Evolutionary conservation across 345 rosid species (phyloP), one percentile per base, ranked within the genome.

Genomic region (Stellera chamaejasme): DNA sequence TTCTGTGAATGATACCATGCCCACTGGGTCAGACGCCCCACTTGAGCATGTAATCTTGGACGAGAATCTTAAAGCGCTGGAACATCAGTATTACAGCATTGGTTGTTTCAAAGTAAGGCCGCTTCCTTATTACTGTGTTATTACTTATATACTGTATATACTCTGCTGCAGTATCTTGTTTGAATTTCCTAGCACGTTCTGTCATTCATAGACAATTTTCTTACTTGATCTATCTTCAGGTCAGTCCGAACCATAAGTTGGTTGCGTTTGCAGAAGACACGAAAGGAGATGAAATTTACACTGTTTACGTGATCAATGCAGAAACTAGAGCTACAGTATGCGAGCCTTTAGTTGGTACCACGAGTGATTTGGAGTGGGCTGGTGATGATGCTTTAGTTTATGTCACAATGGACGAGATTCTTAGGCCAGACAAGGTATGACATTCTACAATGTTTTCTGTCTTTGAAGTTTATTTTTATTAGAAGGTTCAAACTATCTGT

Each of bases 211-310:
- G 39, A 32, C 39, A 32, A 5, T 32, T 32, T 32, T 32, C 39
- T 32, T 32, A 4, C 39, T 32, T 8, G 4, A 32, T 32, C 2
- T 69, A 63, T 63, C 19, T 46, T 48, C 73, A 92, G 98, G 82
- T 72, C 27, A 84, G 86, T 61, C 96, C 94, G 2, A 75, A 78
- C 58, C 82, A 80, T 70, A 86, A 86, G 71, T 46, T 92, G 75
- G 89, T 75, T 45, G 91, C 96, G 15, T 92, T 82, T 72, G 91
- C 94, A 2, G 94, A 88, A 71, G 98, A 92, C 66, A 81, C 79
- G 13, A 86, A 82, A 62, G 97, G 98, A 48, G 77, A 86, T 69
- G 98, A 88, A 65, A 88, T 82, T 58, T 72, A 84, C 61, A 73
- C 84, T 1, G 68, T 92, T 1, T 60, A 68, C 71, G 75, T 88